Base-by-base conservation (phyloP, 2,329 filamentous ascomycete species). In the Fusarium paranaense region DNA sequence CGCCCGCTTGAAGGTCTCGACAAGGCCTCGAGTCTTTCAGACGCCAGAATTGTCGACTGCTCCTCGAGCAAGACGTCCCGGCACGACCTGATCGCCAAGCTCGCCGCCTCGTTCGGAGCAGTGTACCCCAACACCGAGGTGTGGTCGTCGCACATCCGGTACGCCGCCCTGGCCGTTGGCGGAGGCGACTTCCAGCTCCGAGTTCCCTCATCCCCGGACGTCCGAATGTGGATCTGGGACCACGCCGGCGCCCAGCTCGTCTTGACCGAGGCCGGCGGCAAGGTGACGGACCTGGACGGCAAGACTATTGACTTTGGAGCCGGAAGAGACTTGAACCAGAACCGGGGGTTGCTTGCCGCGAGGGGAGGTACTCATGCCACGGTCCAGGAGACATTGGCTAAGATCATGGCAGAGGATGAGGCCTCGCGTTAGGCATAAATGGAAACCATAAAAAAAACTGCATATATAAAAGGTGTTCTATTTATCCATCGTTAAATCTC, bases 211-310 rank as follows among this genome's bases (percentile, higher is more conserved):
- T 64, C 63, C 2, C 47, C 47, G 18, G 62, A 59, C 8, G 66
- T 73, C 20, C 71, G 69, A 38, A 80, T 81, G 65, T 82, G 78
- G 60, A 76, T 84, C 40, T 85, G 88, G 89, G 89, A 90, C 70
- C 89, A 90, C 70, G 88, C 88, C 0, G 89, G 88, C 7, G 88
- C 88, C 1, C 89, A 90, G 84, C 81, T 90, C 66, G 81, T 90
- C 33, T 87, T 89, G 64, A 85, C 87, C 64, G 89, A 90, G 79
- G 81, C 86, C 1, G 89, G 89, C 1, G 89, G 89, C 22, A 82
- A 81, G 65, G 82, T 90, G 54, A 89, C 87, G 0, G 89, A 90
- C 63, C 80, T 85, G 62, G 81, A 85, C 20, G 83, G 82, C 9
- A 73, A 72, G 50, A 62, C 70, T 1, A 79, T 84, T 4, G 81